Evolutionary conservation across 2,329 filamentous ascomycete species (phyloP).

Genomic region (Diaporthe aspalathi): DNA sequence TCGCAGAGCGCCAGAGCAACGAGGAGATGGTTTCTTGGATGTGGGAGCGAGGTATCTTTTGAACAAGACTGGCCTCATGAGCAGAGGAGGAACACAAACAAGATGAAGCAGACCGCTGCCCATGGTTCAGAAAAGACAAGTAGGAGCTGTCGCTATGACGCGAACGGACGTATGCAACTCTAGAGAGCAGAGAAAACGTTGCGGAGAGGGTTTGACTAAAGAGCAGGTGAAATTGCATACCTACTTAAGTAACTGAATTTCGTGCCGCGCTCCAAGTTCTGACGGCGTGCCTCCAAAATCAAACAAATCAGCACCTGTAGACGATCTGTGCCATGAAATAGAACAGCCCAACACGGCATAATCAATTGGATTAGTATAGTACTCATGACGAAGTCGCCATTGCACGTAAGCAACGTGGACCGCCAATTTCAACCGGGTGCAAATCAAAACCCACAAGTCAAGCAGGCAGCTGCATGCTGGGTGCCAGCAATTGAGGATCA

Average conservation of each 20-base stretch:
- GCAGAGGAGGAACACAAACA: background rate
- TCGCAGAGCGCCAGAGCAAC: background rate
- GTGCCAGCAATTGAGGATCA: too few species aligned
- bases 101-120: background rate
- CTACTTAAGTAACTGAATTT: too few species aligned
- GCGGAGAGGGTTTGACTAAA: background rate
- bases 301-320: too few species aligned
- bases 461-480: background rate
- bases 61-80: background rate
- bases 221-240: too few species aligned
- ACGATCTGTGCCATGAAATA: background rate
- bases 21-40: constrained; percentile 15
- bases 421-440: too few species aligned
- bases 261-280: too few species aligned
- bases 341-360: too few species aligned
- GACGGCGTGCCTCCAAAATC: background rate
- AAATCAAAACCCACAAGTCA: too few species aligned
- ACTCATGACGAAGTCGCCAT: too few species aligned
- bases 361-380: too few species aligned
- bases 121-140: background rate
- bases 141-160: background rate
- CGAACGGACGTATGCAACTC: background rate
- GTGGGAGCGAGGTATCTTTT: background rate
- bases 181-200: background rate
- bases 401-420: too few species aligned